phyloP scores from a whole-genome alignment of 192 early-diverging fungal species.

The Mortierella claussenii region DNA sequence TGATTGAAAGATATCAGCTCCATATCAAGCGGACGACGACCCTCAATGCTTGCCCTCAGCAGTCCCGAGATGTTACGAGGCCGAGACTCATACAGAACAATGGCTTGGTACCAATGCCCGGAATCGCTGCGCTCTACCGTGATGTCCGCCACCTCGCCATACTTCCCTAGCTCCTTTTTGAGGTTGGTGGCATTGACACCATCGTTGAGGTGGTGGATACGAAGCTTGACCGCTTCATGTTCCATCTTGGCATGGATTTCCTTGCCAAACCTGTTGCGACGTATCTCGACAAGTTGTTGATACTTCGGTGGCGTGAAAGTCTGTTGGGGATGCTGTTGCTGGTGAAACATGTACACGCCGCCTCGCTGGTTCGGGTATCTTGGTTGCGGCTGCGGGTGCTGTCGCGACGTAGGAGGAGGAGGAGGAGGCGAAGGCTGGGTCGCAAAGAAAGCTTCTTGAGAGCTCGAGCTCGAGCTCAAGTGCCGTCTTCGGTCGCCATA shows the following conservation, averaged over 20 bases:
- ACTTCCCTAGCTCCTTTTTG: constrained; percentile 8
- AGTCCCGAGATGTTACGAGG: constrained; percentile 17
- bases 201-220: constrained; percentile 13
- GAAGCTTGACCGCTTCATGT: constrained; percentile 1
- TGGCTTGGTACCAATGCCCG: background rate
- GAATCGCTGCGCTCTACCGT: constrained; percentile 22
- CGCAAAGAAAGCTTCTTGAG: no score
- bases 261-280: background rate
- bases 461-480: no score
- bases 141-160: constrained; percentile 29
- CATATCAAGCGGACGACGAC: constrained; percentile 22
- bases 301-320: background rate
- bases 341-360: no score
- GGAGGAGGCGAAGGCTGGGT: no score
- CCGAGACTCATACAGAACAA: constrained; percentile 7
- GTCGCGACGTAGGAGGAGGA: no score
- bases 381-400: background rate
- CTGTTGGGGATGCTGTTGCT: background rate
- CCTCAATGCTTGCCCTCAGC: constrained; percentile 10
- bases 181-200: constrained; percentile 9
- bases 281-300: background rate
- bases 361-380: background rate
- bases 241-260: background rate
- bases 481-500: no score
- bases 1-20: background rate